A percentile compares a stretch with the other conserved stretches of the same genome.
phyloP scores from a whole-genome alignment of 2,329 filamentous ascomycete species.

The Phoma herbarum region DNA sequence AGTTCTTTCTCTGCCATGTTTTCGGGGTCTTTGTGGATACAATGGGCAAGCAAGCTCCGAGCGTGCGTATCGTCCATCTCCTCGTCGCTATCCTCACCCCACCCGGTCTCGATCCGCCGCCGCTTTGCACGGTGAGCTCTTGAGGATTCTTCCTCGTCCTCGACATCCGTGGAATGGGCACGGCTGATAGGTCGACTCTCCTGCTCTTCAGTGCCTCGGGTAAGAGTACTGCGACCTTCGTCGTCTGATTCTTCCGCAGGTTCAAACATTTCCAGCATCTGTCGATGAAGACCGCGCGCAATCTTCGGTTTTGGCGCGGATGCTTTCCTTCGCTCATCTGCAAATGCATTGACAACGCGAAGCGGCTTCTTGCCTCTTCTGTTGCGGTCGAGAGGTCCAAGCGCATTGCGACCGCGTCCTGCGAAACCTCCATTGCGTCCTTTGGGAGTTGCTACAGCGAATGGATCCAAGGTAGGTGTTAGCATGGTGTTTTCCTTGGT shows the following conservation, averaged over 20 bases:
- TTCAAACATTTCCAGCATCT: constrained; percentile 75
- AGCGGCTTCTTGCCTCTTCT: constrained; percentile 52
- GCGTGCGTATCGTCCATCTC: constrained; percentile 58
- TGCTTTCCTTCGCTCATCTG: constrained; percentile 67
- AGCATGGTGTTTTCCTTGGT: constrained; percentile 67
- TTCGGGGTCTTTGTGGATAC: constrained; percentile 70
- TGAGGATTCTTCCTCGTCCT: constrained; percentile 58
- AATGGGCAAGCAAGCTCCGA: constrained; percentile 58
- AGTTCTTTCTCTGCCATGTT: constrained; percentile 71
- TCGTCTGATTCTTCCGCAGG: constrained; percentile 86
- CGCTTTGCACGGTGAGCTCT: constrained; percentile 57
- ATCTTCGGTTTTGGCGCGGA: constrained; percentile 65
- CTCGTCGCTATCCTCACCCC: constrained; percentile 59
- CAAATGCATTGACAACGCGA: constrained; percentile 56
- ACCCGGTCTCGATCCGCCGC: constrained; percentile 55
- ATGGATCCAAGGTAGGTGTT: constrained; percentile 65
- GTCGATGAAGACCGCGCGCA: constrained; percentile 80
- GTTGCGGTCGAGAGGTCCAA: constrained; percentile 57
- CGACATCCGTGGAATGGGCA: constrained; percentile 61
- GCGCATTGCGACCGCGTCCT: constrained; percentile 52
- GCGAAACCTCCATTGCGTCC: constrained; percentile 54
- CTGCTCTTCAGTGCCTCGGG: constrained; percentile 82
- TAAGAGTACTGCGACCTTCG: constrained; percentile 72
- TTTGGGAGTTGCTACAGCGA: constrained; percentile 70
- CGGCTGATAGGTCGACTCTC: constrained; percentile 84